These are phyloP conservation scores for Dendrobium nobile DNA, from an alignment of 106 monocot species.

Conservation along the genomic window DNA sequence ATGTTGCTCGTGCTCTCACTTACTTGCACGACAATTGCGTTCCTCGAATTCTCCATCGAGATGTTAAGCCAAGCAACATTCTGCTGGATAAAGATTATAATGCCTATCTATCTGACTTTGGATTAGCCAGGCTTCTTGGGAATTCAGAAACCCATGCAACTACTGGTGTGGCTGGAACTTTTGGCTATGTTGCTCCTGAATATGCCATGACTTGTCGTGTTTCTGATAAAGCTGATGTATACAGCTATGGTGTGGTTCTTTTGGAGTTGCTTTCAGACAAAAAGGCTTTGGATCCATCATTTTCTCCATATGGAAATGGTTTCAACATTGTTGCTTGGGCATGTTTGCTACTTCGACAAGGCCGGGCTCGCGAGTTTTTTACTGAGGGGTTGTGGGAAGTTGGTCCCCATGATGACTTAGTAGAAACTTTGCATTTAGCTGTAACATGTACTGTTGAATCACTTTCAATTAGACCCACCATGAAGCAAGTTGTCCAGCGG, in stretches of 20 bases:
- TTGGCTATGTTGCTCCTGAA: conserved; percentile 54
- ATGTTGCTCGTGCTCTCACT: conserved; percentile 63
- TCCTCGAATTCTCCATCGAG: conserved; percentile 66
- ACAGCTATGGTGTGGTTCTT: conserved; percentile 26
- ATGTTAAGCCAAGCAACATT: conserved; percentile 80
- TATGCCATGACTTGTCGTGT: conserved; percentile 33
- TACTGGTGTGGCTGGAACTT: conserved; percentile 70
- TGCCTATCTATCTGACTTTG: conserved; percentile 77
- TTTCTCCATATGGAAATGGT: conserved; percentile 27
- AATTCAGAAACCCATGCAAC: conserved; percentile 83
- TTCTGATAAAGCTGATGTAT: conserved; percentile 28
- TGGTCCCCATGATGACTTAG: conserved; percentile 52
- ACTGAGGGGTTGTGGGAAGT: conserved; percentile 50
- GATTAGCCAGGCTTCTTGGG: conserved; percentile 66
- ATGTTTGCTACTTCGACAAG: conserved; percentile 52
- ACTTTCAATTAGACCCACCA: conserved; percentile 49
- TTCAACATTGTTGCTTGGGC: conserved; percentile 33
- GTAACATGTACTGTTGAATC: conserved; percentile 63
- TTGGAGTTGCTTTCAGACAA: conserved; percentile 24
- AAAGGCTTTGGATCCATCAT: conserved; percentile 27
- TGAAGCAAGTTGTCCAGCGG: conserved; percentile 70
- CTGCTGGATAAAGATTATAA: conserved; percentile 57
- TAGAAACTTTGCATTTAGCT: conserved; percentile 50
- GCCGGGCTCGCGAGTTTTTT: conserved; percentile 49
- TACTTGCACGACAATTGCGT: conserved; percentile 66